These are phyloP conservation scores for Malassezia globosa DNA, from an alignment of 1,284 basidiomycete species.

Conservation along the genomic window DNA sequence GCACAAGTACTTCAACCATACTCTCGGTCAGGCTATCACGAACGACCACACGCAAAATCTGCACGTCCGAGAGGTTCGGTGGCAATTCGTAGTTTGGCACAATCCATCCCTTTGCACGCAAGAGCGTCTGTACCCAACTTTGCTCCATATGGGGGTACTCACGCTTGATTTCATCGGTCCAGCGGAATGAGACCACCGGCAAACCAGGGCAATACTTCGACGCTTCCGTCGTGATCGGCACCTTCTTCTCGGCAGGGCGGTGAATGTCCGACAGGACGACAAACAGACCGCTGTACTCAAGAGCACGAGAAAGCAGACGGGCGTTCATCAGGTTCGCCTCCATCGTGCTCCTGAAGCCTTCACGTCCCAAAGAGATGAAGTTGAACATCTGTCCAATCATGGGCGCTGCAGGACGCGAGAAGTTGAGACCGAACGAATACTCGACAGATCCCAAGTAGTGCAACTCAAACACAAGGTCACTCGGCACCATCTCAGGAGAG, in stretches of 20 bases:
- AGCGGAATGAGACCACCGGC: constrained; percentile 79
- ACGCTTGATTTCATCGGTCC: constrained; percentile 56
- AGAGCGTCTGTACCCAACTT: constrained; percentile 72
- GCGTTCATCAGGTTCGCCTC: constrained; percentile 61
- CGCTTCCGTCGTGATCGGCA: constrained; percentile 42
- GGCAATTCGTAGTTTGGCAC: constrained; percentile 43
- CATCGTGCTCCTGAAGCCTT: constrained; percentile 52
- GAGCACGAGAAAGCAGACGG: constrained; percentile 68
- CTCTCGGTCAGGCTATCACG: constrained; percentile 36
- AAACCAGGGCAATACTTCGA: constrained; percentile 65
- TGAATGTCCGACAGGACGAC: constrained; percentile 52
- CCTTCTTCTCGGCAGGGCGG: constrained; percentile 30
- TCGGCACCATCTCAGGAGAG: constrained; percentile 49
- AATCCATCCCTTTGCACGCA: constrained; percentile 65
- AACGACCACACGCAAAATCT: constrained; percentile 44
- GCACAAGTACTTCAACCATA: constrained; percentile 40
- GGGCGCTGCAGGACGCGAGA: constrained; percentile 77
- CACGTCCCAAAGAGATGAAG: constrained; percentile 44
- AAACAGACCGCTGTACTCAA: constrained; percentile 70
- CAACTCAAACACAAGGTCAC: constrained; percentile 66
- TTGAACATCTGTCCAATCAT: constrained; percentile 90
- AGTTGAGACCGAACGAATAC: constrained; percentile 75
- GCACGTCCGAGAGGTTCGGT: constrained; percentile 27
- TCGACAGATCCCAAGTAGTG: constrained; percentile 51
- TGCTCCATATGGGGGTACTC: constrained; percentile 53